A percentile compares a stretch with the other conserved stretches of the same genome.
Evolutionary conservation across 148 eudicot species (phyloP).

Genomic region (Vaccinium vitisidaea): DNA sequence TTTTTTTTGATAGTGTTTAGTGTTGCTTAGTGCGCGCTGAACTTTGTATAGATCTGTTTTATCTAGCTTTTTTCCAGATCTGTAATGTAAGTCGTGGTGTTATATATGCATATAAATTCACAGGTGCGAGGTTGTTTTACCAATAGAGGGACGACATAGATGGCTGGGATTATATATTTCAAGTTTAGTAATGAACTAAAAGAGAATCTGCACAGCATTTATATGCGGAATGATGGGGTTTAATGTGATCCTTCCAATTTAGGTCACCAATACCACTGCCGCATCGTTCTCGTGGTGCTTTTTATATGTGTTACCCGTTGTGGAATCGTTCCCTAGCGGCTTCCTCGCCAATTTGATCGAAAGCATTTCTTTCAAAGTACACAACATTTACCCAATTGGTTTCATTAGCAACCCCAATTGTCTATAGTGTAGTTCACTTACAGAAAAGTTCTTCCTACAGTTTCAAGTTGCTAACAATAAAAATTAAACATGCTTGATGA

Average conservation of each 20-base stretch:
- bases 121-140: not conserved
- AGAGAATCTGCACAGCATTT: not conserved
- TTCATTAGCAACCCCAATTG: not conserved
- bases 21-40: not conserved
- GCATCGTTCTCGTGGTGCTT: not conserved
- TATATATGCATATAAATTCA: not conserved
- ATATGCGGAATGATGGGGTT: not conserved
- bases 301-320: not conserved
- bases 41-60: slow-evolving; percentile 21
- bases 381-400: not conserved
- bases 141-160: not conserved
- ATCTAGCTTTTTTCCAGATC: slow-evolving; percentile 34
- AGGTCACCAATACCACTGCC: not conserved
- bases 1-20: not conserved
- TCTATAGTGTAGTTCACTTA: not conserved
- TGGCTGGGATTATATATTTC: not conserved
- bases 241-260: not conserved
- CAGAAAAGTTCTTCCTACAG: not conserved
- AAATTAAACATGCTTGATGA: not conserved
- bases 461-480: not conserved
- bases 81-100: slow-evolving; percentile 16
- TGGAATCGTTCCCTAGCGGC: not conserved
- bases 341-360: not conserved
- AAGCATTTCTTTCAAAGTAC: not conserved
- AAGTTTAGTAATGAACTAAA: not conserved